Percentiles rank a stretch among this genome's conserved stretches.
These are phyloP conservation scores for Yamadazyma buinensis DNA, from an alignment of 1,139 yeast species.

Conservation along the genomic window DNA sequence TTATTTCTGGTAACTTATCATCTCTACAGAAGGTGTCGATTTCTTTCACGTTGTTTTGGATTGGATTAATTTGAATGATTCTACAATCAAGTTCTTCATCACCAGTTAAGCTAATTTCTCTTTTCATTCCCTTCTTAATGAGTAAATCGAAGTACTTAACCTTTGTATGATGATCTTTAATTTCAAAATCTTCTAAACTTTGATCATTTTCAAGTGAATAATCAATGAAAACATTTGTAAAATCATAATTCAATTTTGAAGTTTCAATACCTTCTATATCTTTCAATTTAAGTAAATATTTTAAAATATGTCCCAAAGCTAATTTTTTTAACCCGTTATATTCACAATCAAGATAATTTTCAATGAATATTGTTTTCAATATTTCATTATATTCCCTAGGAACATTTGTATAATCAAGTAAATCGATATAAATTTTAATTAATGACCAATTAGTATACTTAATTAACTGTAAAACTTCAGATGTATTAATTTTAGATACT, in stretches of 20 bases:
- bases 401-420: conserved; percentile 3
- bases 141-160: conserved; percentile 21
- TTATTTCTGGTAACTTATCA: conserved; percentile 38
- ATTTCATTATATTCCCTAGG: not conserved
- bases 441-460: conserved; percentile 8
- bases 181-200: not conserved
- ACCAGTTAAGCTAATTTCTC: not conserved
- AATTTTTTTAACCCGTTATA: conserved; percentile 10
- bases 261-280: not conserved
- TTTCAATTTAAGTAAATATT: conserved; percentile 2
- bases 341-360: conserved; percentile 1
- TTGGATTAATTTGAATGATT: conserved; percentile 1
- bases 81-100: conserved; percentile 30
- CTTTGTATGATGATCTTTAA: conserved; percentile 8
- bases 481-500: not conserved
- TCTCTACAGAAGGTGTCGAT: conserved; percentile 27
- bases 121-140: conserved; percentile 9
- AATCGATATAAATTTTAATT: conserved; percentile 9
- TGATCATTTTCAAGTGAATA: not conserved
- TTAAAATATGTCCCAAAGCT: conserved; percentile 8
- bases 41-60: not conserved
- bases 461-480: conserved; percentile 2
- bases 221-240: conserved; percentile 2
- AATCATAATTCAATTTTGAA: not conserved
- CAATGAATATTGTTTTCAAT: conserved; percentile 6